Base-by-base conservation (phyloP, 1,284 basidiomycete species). In the Athelia psychrophila region DNA sequence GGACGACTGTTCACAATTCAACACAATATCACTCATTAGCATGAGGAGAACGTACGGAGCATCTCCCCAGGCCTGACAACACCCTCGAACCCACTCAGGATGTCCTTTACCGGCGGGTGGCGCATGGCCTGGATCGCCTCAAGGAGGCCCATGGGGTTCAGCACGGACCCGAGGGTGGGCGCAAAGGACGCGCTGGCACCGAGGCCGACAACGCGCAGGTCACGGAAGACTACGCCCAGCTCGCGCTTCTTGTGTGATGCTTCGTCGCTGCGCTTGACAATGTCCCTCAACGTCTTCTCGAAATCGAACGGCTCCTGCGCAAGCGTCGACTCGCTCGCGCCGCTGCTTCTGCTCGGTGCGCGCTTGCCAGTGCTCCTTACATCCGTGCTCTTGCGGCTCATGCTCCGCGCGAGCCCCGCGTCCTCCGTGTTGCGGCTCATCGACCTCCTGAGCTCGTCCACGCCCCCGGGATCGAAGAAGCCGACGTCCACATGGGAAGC, bases 61-160 rank as follows among this genome's bases (percentile, higher is more conserved):
- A 83, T 82, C 63, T 82, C 77, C 32, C 80, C 79, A 0, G 81
- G 80, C 16, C 74, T 66, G 27, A 82, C 72, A 5, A 75, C 67
- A 6, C 81, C 81, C 48, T 78, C 73, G 54, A 84, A 80, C 9
- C 71, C 73, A 32, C 61, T 61, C 0, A 84, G 64, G 35, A 81
- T 78, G 44, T 78, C 69, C 38, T 75, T 71, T 3, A 72, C 58
- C 5, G 68, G 68, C 0, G 77, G 76, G 48, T 72, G 69, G 9
- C 75, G 66, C 4, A 60, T 6, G 0, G 52, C 57, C n/a, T 61
- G 60, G 20, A 77, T 52, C 1, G 38, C 52, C 6, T 62, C 56
- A 1, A 70, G 2, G 1, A 67, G 30, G 18, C 61, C 56, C 3
- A 56, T 30, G 0, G 76, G 77, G 51, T 74, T 71, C 38, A 80